These are phyloP conservation scores for Penicillium sp. DNA, from an alignment of 2,329 filamentous ascomycete genomes.

Conservation along the genomic window DNA sequence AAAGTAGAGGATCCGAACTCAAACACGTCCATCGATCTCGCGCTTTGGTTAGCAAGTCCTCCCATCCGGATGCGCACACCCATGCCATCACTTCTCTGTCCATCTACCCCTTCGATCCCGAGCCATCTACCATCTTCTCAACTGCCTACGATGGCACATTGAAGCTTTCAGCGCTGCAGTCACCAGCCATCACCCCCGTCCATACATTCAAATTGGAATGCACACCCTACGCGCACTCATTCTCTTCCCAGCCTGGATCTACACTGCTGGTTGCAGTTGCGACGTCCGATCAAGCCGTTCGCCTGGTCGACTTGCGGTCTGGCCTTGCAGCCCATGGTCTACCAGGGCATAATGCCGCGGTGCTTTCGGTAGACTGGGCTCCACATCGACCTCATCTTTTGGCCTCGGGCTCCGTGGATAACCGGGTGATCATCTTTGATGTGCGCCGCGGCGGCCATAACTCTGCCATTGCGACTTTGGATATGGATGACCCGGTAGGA, in stretches of 20 bases:
- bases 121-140: slow-evolving; percentile 46
- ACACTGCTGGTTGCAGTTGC: slow-evolving; percentile 81
- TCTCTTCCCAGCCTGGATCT: slow-evolving; percentile 66
- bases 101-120: slow-evolving; percentile 51
- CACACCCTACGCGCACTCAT: slow-evolving; percentile 63
- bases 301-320: slow-evolving; percentile 82
- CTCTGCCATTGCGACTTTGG: slow-evolving; percentile 72
- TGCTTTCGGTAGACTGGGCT: slow-evolving; percentile 76
- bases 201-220: slow-evolving; percentile 49
- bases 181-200: slow-evolving; percentile 41
- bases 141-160: slow-evolving; percentile 49
- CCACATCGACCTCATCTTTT: slow-evolving; percentile 76
- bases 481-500: slow-evolving; percentile 80
- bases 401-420: slow-evolving; percentile 81
- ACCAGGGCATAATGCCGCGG: slow-evolving; percentile 65
- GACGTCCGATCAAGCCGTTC: slow-evolving; percentile 79
- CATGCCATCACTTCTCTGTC: slow-evolving; percentile 49
- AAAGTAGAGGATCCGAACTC: slow-evolving; percentile 54
- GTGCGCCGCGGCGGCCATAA: slow-evolving; percentile 69
- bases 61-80: slow-evolving; percentile 42
- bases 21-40: slow-evolving; percentile 56
- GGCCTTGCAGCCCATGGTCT: slow-evolving; percentile 73
- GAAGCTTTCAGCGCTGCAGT: slow-evolving; percentile 44
- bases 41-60: slow-evolving; percentile 43
- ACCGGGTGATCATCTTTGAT: slow-evolving; percentile 83